A percentile compares a stretch with the other conserved stretches of the same genome.
Conservation (phyloP, 495 filamentous ascomycete species). For the Peziza echinospora region DNA sequence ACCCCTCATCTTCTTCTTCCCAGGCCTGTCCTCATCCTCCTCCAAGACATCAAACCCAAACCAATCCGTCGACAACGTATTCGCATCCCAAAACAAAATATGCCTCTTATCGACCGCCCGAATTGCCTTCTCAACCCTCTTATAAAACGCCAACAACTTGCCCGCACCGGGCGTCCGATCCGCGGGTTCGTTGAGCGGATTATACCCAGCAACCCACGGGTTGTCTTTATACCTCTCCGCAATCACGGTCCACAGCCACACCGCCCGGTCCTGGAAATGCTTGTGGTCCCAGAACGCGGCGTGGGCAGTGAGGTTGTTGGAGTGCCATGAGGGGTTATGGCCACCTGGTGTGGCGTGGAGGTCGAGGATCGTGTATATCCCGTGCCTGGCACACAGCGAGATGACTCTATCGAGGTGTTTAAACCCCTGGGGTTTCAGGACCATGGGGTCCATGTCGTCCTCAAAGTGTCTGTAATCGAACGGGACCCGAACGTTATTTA, state of each 20-base stretch:
- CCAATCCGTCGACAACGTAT: conserved; percentile 36
- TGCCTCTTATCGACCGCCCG: conserved; percentile 37
- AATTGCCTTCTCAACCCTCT: conserved; percentile 35
- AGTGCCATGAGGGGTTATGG: conserved; percentile 45
- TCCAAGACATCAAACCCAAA: neutral
- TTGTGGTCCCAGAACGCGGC: conserved; percentile 44
- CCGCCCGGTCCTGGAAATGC: conserved; percentile 36
- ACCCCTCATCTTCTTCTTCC: neutral
- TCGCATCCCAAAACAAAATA: conserved; percentile 43
- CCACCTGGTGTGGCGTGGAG: conserved; percentile 43
- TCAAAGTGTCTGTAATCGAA: conserved; percentile 46
- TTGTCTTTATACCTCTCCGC: conserved; percentile 35
- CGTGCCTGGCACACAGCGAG: conserved; percentile 32
- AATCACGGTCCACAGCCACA: conserved; percentile 39
- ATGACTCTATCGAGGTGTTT: conserved; percentile 38
- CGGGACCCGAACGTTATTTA: conserved; percentile 42
- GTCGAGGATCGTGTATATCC: conserved; percentile 41
- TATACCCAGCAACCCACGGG: conserved; percentile 39
- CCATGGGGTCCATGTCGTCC: conserved; percentile 39
- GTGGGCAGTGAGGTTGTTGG: conserved; percentile 30
- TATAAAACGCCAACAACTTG: conserved; percentile 34
- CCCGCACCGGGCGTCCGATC: conserved; percentile 29
- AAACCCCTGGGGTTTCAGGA: conserved; percentile 36
- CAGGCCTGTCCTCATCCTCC: neutral
- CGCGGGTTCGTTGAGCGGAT: conserved; percentile 43